phyloP scores from a whole-genome alignment of 1,139 yeast genomes.

The Pneumocystis canis region DNA sequence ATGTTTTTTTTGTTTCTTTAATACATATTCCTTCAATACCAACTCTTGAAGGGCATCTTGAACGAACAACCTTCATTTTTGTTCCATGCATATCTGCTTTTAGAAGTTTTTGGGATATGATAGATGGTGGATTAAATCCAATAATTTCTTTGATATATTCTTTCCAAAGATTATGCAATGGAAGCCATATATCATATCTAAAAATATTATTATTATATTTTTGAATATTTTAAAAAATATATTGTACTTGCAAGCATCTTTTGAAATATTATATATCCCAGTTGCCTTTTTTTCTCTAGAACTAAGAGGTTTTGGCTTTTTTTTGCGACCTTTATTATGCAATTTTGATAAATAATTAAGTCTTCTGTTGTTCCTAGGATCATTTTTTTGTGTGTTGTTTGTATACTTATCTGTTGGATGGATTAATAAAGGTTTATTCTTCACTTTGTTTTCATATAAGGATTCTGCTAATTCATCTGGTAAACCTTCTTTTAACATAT shows the following conservation, averaged over 20 bases:
- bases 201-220: not conserved
- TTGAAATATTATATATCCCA: slow-evolving; percentile 11
- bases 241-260: slow-evolving; percentile 33
- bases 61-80: slow-evolving; percentile 40
- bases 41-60: slow-evolving; percentile 42
- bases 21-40: slow-evolving; percentile 68
- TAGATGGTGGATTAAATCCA: slow-evolving; percentile 11
- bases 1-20: slow-evolving; percentile 72
- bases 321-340: slow-evolving; percentile 3
- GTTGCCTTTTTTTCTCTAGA: slow-evolving; percentile 4
- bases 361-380: slow-evolving; percentile 4
- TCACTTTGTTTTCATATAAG: slow-evolving; percentile 4
- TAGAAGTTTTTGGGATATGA: slow-evolving; percentile 19
- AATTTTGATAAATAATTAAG: not conserved
- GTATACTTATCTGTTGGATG: slow-evolving; percentile 3
- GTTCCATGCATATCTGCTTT: slow-evolving; percentile 77
- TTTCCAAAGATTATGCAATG: slow-evolving; percentile 47
- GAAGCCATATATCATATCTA: slow-evolving; percentile 33
- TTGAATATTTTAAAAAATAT: not conserved
- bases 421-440: slow-evolving; percentile 8
- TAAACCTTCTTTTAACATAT: not conserved
- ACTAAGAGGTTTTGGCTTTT: slow-evolving; percentile 7
- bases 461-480: not conserved
- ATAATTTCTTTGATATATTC: slow-evolving; percentile 44
- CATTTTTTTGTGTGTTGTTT: not conserved